A percentile compares a stretch with the other conserved stretches of the same genome.
These are phyloP conservation scores for Pisolithus orientalis DNA, from an alignment of 768 basidiomycete species.

Conservation along the genomic window DNA sequence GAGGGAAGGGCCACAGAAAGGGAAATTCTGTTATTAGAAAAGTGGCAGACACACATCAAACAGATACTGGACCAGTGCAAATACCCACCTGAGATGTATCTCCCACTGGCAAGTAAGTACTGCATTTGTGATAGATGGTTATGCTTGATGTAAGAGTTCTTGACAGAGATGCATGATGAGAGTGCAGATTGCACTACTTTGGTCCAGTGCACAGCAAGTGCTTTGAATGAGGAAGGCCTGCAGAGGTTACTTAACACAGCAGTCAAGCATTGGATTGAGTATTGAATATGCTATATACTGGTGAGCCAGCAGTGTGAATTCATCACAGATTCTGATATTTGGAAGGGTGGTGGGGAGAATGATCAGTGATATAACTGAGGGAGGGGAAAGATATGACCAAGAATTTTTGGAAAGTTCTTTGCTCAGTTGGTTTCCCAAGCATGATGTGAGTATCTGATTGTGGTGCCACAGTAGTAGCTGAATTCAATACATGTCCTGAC, in stretches of 20 bases:
- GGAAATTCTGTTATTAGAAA: slow-evolving; percentile 5
- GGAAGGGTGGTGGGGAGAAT: too few species aligned
- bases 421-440: too few species aligned
- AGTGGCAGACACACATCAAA: background rate
- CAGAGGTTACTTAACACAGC: background rate
- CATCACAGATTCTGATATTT: too few species aligned
- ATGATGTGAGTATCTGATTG: too few species aligned
- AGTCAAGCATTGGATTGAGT: background rate
- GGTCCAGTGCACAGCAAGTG: background rate
- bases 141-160: background rate
- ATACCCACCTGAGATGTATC: background rate
- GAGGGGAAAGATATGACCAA: too few species aligned
- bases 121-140: background rate
- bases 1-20: slow-evolving; percentile 6
- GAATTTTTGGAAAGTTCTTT: too few species aligned
- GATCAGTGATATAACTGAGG: too few species aligned
- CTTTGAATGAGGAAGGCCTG: background rate
- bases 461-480: too few species aligned
- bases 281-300: background rate
- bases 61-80: background rate
- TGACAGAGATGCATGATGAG: background rate
- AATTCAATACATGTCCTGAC: too few species aligned
- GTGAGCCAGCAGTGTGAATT: background rate
- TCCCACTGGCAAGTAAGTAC: background rate
- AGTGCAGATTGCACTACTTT: background rate